phyloP scores from a whole-genome alignment of 2,329 filamentous ascomycete genomes.

The Penicillium sp. region DNA sequence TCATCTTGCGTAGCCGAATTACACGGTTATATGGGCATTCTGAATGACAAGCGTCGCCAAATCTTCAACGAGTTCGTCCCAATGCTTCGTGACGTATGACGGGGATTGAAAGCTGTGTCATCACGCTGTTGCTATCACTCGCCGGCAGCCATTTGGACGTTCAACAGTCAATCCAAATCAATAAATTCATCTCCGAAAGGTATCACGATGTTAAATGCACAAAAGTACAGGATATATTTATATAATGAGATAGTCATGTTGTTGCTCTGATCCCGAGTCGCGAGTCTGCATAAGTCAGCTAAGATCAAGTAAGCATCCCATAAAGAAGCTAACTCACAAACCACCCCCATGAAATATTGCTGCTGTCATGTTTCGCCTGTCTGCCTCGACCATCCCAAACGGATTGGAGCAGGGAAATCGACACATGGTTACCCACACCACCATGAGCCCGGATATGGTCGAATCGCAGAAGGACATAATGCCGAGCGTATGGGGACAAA shows the following conservation, averaged over 20 bases:
- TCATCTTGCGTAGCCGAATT: background rate
- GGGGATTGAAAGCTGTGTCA: background rate
- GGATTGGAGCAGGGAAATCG: constrained; percentile 23
- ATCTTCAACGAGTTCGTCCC: background rate
- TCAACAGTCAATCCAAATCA: background rate
- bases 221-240: constrained; percentile 2
- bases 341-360: constrained; percentile 29
- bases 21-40: background rate
- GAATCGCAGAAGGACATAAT: constrained; percentile 32
- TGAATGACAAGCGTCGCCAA: background rate
- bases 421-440: constrained; percentile 26
- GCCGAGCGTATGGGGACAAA: constrained; percentile 30
- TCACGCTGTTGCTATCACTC: background rate
- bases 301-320: background rate
- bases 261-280: constrained; percentile 20
- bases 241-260: constrained; percentile 35
- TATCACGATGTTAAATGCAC: no score
- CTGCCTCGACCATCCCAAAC: constrained; percentile 30
- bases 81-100: background rate
- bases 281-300: constrained; percentile 21
- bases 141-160: background rate
- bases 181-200: background rate
- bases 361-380: constrained; percentile 20
- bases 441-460: constrained; percentile 28
- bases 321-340: constrained; percentile 25